Base-by-base conservation (phyloP, 345 rosid species). In the Camelina sativa region DNA sequence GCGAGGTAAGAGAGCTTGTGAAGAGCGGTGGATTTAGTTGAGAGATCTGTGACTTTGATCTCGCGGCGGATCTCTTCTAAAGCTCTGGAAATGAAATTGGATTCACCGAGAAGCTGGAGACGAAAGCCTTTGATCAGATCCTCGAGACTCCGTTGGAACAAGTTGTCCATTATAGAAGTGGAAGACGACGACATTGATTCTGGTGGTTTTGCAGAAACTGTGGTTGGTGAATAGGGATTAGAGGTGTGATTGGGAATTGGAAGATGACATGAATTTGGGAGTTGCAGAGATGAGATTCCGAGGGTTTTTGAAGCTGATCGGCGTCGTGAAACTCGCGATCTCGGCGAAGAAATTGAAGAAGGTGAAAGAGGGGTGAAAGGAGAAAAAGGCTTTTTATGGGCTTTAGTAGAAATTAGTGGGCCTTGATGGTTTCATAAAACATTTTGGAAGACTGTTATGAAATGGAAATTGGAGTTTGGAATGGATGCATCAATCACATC, bases 111-210 rank as follows among this genome's bases (percentile, higher is more conserved):
- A 32, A 83, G 84, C 13, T 87, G 93, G 65, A 82, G 93, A 43
- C 97, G 90, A 37, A 87, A 77, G 8, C 85, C 87, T 81, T 89
- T 94, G 85, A 91, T 94, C 5, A 94, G 82, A 74, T 94, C 93
- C 46, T 91, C 98, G 23, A 91, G 82, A 62, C 81, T 83, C 38
- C 96, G 92, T 60, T 94, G 98, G 77, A 91, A 94, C 20, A 94
- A 82, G 67, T 76, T 75, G 57, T 90, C 97, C 90, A 88, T 89
- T 6, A 94, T 82, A 23, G 96, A 87, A 64, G 79, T 61, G 1
- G 87, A 81, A 67, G 74, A 67, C 40, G 89, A 83, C 90, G 88
- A 83, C 98, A 89, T 88, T 50, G 54, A 57, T 60, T 62, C 48
- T 51, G 12, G 22, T 66, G 6, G 35, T 12, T 32, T 34, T 20